Percentiles rank a stretch among this genome's conserved stretches.
phyloP scores from a whole-genome alignment of 345 rosid genomes.

The Linum usitatissimum region DNA sequence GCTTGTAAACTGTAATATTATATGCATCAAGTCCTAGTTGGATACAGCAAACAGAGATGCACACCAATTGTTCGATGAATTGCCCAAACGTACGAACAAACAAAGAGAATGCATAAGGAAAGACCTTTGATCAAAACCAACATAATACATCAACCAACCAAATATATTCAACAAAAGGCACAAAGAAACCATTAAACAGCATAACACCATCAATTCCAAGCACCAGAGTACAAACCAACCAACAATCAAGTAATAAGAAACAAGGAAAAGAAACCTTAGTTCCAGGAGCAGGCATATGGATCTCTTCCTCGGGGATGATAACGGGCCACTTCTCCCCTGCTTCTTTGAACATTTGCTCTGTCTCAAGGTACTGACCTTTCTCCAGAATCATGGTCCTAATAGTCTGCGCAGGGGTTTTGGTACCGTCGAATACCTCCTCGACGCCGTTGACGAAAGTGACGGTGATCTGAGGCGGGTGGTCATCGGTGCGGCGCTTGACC shows the following conservation, averaged over 20 bases:
- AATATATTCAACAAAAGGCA: not conserved
- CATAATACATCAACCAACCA: no score
- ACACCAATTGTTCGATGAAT: not conserved
- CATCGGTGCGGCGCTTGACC: slow-evolving; percentile 88
- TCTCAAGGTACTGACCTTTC: slow-evolving; percentile 68
- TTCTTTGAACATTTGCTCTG: slow-evolving; percentile 89
- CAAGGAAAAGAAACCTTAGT: slow-evolving; percentile 46
- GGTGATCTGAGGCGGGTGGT: slow-evolving; percentile 64
- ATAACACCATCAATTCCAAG: not conserved
- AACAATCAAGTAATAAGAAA: no score
- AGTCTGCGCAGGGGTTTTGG: slow-evolving; percentile 61
- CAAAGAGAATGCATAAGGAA: not conserved
- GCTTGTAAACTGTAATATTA: no score
- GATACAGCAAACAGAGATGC: not conserved
- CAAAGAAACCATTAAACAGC: not conserved
- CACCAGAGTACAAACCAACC: not conserved
- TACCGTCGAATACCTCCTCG: slow-evolving; percentile 69
- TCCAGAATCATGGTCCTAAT: slow-evolving; percentile 70
- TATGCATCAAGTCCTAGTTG: no score
- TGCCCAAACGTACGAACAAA: not conserved
- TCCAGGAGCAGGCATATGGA: slow-evolving; percentile 51
- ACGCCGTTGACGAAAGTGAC: slow-evolving; percentile 82
- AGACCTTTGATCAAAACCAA: not conserved
- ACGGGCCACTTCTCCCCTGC: slow-evolving; percentile 92
- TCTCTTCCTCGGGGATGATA: slow-evolving; percentile 66